These are phyloP conservation scores for Asterochloris sp. DNA, from an alignment of 139 green algal genomes.

Conservation along the genomic window DNA sequence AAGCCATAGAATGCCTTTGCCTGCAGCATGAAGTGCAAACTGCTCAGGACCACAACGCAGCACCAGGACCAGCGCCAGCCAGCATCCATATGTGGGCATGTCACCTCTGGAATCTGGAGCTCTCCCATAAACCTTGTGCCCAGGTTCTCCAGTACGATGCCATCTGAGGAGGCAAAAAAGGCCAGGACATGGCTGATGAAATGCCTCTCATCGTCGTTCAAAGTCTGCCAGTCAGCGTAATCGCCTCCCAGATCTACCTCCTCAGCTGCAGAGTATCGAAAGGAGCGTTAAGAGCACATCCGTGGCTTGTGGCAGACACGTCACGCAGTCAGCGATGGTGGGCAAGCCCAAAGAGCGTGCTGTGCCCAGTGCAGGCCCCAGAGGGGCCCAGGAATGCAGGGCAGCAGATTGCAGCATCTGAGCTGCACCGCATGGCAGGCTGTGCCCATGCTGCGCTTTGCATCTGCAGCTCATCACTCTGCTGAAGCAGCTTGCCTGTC, in stretches of 20 bases:
- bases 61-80: not conserved
- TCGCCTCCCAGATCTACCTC: constrained; percentile 97
- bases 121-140: constrained; percentile 93
- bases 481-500: constrained; percentile 58
- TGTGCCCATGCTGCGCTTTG: no score
- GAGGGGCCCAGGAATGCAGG: no score
- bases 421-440: no score
- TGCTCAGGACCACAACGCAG: not conserved
- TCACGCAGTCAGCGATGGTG: not conserved
- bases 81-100: not conserved
- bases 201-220: constrained; percentile 87
- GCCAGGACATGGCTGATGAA: constrained; percentile 98
- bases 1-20: constrained; percentile 98
- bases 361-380: not conserved
- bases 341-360: not conserved
- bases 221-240: constrained; percentile 80
- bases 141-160: constrained; percentile 98
- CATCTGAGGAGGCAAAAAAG: constrained; percentile 96
- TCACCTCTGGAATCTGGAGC: constrained; percentile 88
- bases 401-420: no score
- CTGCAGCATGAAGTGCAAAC: constrained; percentile 35
- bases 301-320: not conserved
- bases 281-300: not conserved
- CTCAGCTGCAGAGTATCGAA: constrained; percentile 57
- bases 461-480: no score